Evolutionary conservation across 75 land plant genomes (phyloP).

Genomic region (Sequoiadendron giganteum): DNA sequence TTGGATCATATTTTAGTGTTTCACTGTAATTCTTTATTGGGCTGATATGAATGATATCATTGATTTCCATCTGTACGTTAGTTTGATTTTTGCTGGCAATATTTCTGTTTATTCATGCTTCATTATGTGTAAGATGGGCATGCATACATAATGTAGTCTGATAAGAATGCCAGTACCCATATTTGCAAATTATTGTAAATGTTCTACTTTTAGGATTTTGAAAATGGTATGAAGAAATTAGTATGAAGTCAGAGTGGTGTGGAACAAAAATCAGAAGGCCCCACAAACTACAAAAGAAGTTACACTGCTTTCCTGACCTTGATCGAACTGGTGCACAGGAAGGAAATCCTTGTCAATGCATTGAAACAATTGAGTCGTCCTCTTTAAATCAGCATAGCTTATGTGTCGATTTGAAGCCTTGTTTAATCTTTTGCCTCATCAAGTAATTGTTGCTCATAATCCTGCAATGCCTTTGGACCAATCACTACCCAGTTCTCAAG

Average conservation of each 20-base stretch:
- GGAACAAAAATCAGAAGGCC: neutral
- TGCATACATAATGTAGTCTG: neutral
- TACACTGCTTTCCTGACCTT: neutral
- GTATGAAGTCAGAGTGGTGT: neutral
- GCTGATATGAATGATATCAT: neutral
- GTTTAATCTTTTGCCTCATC: neutral
- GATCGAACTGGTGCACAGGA: neutral
- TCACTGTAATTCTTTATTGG: neutral
- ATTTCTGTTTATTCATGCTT: neutral
- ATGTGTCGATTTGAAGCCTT: neutral
- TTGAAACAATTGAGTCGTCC: neutral
- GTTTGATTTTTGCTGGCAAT: neutral
- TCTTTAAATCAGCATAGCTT: neutral
- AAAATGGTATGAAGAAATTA: neutral
- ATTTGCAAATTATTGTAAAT: neutral
- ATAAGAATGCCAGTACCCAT: neutral
- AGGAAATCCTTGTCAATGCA: neutral
- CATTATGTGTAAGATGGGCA: too few relatives aligned
- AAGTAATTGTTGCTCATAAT: neutral
- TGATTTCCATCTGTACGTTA: neutral
- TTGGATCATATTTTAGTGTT: neutral
- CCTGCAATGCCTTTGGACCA: neutral
- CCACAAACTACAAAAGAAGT: neutral
- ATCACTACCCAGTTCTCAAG: neutral
- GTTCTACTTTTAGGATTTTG: neutral